Conservation (phyloP, 768 basidiomycete genomes). For the Mycena haematopus region DNA sequence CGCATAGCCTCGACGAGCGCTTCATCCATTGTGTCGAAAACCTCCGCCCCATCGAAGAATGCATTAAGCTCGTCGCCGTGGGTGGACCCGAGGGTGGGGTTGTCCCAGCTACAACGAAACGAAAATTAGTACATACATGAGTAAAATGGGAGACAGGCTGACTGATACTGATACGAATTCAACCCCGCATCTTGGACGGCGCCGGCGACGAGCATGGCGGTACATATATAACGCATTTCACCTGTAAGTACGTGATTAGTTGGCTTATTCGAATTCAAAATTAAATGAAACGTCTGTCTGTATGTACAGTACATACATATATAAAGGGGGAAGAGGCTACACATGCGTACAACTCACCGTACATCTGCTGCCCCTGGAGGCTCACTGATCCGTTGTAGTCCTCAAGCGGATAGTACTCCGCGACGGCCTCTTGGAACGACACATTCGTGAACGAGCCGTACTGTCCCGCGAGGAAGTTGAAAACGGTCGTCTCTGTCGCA, state of each 20-base stretch:
- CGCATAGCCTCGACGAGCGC: slow-evolving; percentile 45
- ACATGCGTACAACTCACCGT: slow-evolving; percentile 20
- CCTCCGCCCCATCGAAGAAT: slow-evolving; percentile 38
- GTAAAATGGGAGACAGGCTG: not conserved
- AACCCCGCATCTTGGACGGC: slow-evolving; percentile 30
- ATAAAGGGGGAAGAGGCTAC: no score
- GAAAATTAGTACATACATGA: slow-evolving; percentile 22
- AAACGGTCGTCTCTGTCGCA: slow-evolving; percentile 46
- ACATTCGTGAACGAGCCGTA: slow-evolving; percentile 37
- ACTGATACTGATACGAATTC: slow-evolving; percentile 46
- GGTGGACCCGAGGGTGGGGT: slow-evolving; percentile 45
- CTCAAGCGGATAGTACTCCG: slow-evolving; percentile 40
- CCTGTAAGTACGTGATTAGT: no score
- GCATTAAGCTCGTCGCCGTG: slow-evolving; percentile 46
- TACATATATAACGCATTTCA: slow-evolving; percentile 51
- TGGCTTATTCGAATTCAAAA: no score
- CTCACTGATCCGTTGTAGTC: slow-evolving; percentile 43
- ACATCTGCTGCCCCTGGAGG: slow-evolving; percentile 52
- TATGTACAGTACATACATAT: no score
- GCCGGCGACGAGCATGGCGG: slow-evolving; percentile 43
- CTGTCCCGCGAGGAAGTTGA: slow-evolving; percentile 49
- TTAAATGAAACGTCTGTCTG: no score
- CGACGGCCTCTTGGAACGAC: slow-evolving; percentile 39
- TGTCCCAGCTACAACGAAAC: slow-evolving; percentile 41
- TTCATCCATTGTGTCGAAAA: slow-evolving; percentile 35